phyloP scores from a whole-genome alignment of 176 grass and related monocot species.

The Musa beccarii region DNA sequence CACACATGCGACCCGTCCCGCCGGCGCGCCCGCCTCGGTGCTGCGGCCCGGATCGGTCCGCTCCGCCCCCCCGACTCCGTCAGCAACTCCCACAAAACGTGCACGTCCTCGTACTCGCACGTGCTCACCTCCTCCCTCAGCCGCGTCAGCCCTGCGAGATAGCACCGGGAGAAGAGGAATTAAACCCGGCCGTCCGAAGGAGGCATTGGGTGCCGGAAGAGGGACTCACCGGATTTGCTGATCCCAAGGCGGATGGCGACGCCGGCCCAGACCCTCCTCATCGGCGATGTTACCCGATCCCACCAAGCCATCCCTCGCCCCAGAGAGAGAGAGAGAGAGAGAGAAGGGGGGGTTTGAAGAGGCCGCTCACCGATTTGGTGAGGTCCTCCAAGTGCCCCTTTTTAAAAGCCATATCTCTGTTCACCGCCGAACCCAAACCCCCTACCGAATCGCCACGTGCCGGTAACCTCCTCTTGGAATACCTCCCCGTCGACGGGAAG shows the following conservation, averaged over 20 bases:
- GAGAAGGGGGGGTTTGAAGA: background rate
- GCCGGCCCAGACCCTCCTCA: slow-evolving; percentile 64
- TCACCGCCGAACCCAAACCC: too few relatives aligned
- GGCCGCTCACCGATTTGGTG: too few relatives aligned
- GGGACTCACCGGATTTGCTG: slow-evolving; percentile 61
- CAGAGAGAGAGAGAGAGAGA: slow-evolving; percentile 3
- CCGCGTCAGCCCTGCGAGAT: slow-evolving; percentile 57
- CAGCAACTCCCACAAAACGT: slow-evolving; percentile 98
- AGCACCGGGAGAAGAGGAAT: slow-evolving; percentile 3
- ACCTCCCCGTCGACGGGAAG: too few relatives aligned
- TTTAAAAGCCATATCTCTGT: too few relatives aligned
- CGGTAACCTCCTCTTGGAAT: too few relatives aligned
- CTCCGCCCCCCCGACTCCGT: slow-evolving; percentile 21
- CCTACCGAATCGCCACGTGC: too few relatives aligned
- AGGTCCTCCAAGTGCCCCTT: too few relatives aligned
- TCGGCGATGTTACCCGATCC: slow-evolving; percentile 65
- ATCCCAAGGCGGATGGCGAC: slow-evolving; percentile 72
- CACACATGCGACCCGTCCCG: background rate
- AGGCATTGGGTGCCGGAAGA: background rate
- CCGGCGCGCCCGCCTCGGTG: slow-evolving; percentile 1
- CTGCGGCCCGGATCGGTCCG: slow-evolving; percentile 16
- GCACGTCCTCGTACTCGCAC: slow-evolving; percentile 98
- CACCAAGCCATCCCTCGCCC: slow-evolving; percentile 48
- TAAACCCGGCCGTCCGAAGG: background rate
- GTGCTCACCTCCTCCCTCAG: slow-evolving; percentile 92